Evolutionary conservation across 768 basidiomycete species (phyloP).

Genomic region (Pleurotus tuoliensis): DNA sequence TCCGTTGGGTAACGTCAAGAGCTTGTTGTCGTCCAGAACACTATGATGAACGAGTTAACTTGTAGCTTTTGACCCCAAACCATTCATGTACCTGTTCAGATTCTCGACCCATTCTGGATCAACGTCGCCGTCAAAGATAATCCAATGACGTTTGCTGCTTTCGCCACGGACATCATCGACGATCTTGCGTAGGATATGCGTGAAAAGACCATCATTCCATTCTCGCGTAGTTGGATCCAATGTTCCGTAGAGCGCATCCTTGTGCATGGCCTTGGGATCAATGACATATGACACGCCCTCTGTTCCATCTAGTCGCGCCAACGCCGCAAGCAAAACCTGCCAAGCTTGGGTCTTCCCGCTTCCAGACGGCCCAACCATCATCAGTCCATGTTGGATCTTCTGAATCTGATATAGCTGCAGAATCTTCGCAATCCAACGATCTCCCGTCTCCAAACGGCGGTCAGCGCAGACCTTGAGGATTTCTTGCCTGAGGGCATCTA

Average conservation of each 20-base stretch:
- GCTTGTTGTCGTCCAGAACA: constrained; percentile 97
- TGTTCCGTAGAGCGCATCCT: constrained; percentile 96
- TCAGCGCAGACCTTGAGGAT: constrained; percentile 86
- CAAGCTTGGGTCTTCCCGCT: constrained; percentile 97
- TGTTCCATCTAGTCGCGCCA: constrained; percentile 85
- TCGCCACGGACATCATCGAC: constrained; percentile 98
- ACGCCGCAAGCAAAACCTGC: constrained; percentile 87
- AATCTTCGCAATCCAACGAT: constrained; percentile 92
- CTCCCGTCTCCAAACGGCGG: constrained; percentile 79
- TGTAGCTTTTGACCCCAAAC: constrained; percentile 1
- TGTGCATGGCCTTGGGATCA: constrained; percentile 98
- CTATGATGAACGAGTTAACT: constrained; percentile 36
- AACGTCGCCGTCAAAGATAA: constrained; percentile 98
- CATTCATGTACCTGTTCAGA: constrained; percentile 76
- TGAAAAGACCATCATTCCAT: constrained; percentile 99
- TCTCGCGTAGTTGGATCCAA: constrained; percentile 96
- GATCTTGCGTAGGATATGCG: constrained; percentile 94
- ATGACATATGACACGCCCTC: constrained; percentile 97
- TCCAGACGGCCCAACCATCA: constrained; percentile 99
- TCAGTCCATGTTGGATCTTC: constrained; percentile 98
- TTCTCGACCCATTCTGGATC: constrained; percentile 99
- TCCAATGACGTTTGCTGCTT: constrained; percentile 96
- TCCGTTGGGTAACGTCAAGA: constrained; percentile 94
- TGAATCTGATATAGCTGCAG: constrained; percentile 98
- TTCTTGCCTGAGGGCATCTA: constrained; percentile 80